Evolutionary conservation across 306 rosid species (phyloP).

Genomic region (Lithocarpus polystachyus): DNA sequence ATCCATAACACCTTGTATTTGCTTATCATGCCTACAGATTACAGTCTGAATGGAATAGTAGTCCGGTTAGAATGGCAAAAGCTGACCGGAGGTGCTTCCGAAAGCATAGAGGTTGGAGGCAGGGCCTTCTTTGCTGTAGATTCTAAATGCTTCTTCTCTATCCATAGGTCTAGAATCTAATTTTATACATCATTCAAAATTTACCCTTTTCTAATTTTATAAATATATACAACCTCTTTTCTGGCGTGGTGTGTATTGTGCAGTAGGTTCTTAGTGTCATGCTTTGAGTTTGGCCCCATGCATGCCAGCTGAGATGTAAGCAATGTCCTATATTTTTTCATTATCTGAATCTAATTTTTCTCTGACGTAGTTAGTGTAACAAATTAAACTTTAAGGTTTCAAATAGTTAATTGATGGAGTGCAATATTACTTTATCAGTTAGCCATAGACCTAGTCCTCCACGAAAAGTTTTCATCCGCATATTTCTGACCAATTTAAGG

Average conservation of each 20-base stretch:
- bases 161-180: conserved; percentile 34
- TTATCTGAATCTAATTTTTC: background rate
- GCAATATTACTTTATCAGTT: too few species aligned
- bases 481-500: too few species aligned
- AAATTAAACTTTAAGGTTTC: too few species aligned
- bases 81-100: conserved; percentile 48
- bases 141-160: conserved; percentile 47
- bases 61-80: conserved; percentile 88
- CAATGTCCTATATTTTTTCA: background rate
- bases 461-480: too few species aligned
- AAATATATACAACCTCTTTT: conserved; percentile 22
- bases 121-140: conserved; percentile 80
- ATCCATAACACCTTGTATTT: conserved; percentile 6
- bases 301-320: conserved; percentile 10
- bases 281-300: conserved; percentile 4
- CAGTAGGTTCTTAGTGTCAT: conserved; percentile 37
- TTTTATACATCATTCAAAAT: conserved; percentile 20
- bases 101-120: conserved; percentile 64
- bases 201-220: conserved; percentile 4
- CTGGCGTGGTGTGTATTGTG: conserved; percentile 33
- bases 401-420: too few species aligned
- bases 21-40: conserved; percentile 47
- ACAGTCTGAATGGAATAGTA: conserved; percentile 77
- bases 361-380: background rate
- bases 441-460: too few species aligned